Conservation (phyloP, 2,329 filamentous ascomycete genomes). For the Aspergillus phoenicis region DNA sequence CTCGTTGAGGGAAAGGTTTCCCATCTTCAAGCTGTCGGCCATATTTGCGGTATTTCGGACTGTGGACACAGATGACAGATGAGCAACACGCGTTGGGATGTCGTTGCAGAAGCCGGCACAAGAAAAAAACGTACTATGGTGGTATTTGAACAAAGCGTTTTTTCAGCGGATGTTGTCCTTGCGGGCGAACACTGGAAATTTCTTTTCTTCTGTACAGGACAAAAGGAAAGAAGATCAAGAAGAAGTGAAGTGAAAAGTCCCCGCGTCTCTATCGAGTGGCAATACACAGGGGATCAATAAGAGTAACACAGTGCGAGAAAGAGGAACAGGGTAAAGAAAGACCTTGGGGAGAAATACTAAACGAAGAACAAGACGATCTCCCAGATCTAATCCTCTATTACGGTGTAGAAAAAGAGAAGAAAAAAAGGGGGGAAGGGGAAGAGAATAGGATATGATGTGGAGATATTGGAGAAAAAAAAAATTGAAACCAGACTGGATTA, state of each 20-base stretch:
- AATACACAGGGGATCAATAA: slow-evolving; percentile 29
- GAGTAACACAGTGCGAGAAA: slow-evolving; percentile 32
- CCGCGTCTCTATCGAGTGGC: slow-evolving; percentile 26
- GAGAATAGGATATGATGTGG: slow-evolving; percentile 22
- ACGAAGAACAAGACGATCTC: slow-evolving; percentile 29
- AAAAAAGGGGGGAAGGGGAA: slow-evolving; percentile 17
- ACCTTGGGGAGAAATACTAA: slow-evolving; percentile 24
- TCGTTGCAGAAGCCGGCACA: background rate
- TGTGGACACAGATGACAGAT: slow-evolving; percentile 11
- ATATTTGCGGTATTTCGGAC: slow-evolving; percentile 34
- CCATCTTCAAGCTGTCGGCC: slow-evolving; percentile 46
- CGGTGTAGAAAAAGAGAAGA: slow-evolving; percentile 26
- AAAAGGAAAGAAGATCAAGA: slow-evolving; percentile 26
- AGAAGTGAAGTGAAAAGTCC: slow-evolving; percentile 27
- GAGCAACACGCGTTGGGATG: slow-evolving; percentile 8
- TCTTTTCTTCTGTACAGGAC: slow-evolving; percentile 26
- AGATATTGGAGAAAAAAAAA: slow-evolving; percentile 20
- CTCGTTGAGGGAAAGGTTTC: slow-evolving; percentile 57
- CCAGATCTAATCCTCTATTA: slow-evolving; percentile 31
- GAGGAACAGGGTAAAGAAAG: slow-evolving; percentile 32
- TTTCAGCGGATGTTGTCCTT: slow-evolving; percentile 1
- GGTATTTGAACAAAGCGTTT: slow-evolving; percentile 8
- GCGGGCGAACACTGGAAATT: slow-evolving; percentile 10
- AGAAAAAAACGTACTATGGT: slow-evolving; percentile 15
- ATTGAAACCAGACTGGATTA: slow-evolving; percentile 18